These are phyloP conservation scores for Lachancea fermentati DNA, from an alignment of 805 yeast genomes.

Conservation along the genomic window DNA sequence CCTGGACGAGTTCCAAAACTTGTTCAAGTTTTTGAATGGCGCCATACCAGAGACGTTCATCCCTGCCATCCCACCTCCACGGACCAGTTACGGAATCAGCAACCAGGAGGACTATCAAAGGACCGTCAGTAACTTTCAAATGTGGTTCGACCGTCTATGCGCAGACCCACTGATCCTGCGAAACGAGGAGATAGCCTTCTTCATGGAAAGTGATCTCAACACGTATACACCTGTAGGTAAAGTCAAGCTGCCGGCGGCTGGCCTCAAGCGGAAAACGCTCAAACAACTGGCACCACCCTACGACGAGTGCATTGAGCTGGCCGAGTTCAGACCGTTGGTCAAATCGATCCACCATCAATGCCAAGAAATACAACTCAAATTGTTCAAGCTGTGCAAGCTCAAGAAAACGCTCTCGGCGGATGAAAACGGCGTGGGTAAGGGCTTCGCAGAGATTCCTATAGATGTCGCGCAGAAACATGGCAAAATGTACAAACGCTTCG, in stretches of 20 bases:
- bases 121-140: constrained; percentile 58
- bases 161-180: constrained; percentile 73
- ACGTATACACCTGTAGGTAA: constrained; percentile 45
- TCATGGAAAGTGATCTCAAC: constrained; percentile 71
- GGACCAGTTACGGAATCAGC: constrained; percentile 74
- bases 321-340: constrained; percentile 80
- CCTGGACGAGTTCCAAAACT: constrained; percentile 65
- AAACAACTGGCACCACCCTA: constrained; percentile 91
- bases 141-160: constrained; percentile 77
- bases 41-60: constrained; percentile 90
- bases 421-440: constrained; percentile 47
- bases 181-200: constrained; percentile 83
- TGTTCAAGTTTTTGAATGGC: constrained; percentile 70
- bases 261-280: constrained; percentile 79
- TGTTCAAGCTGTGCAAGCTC: constrained; percentile 49
- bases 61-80: constrained; percentile 75
- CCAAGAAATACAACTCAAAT: constrained; percentile 44
- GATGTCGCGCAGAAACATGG: constrained; percentile 11
- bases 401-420: constrained; percentile 48
- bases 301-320: constrained; percentile 76
- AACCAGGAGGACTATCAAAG: constrained; percentile 72
- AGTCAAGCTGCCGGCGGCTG: constrained; percentile 67
- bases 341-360: constrained; percentile 64
- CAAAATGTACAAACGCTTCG: constrained; percentile 69
- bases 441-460: constrained; percentile 26